Percentiles rank a stretch among this genome's conserved stretches.
These are phyloP conservation scores for Phoma sp. DNA, from an alignment of 2,329 filamentous ascomycete genomes.

Conservation along the genomic window DNA sequence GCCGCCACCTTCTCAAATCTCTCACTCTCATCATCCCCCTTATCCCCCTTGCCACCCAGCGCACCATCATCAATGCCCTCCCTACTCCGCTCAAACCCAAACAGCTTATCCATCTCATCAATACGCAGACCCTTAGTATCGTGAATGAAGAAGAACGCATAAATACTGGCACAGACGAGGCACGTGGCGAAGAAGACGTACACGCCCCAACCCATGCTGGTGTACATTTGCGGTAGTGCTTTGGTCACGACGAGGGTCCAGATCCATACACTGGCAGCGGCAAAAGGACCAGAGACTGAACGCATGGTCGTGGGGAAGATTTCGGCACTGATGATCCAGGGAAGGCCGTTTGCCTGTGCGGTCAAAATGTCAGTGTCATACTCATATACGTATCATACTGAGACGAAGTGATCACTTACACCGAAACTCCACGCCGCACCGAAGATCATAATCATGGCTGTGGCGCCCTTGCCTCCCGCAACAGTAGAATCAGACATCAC, in stretches of 20 bases:
- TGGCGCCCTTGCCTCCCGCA: conserved; percentile 48
- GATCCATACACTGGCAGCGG: conserved; percentile 74
- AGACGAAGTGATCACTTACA: not conserved
- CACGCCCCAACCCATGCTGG: conserved; percentile 53
- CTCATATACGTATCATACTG: too few relatives aligned
- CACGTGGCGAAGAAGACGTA: conserved; percentile 58
- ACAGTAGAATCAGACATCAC: conserved; percentile 41
- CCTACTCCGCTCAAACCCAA: conserved; percentile 47
- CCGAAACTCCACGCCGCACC: conserved; percentile 15
- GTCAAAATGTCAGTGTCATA: not conserved
- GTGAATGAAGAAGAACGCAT: conserved; percentile 49
- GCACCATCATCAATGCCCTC: not conserved
- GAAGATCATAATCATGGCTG: conserved; percentile 51
- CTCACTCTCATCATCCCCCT: conserved; percentile 23
- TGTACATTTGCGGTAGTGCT: conserved; percentile 71
- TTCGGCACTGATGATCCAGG: conserved; percentile 76
- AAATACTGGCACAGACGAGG: conserved; percentile 51
- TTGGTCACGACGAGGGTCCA: conserved; percentile 73
- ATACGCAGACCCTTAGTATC: conserved; percentile 55
- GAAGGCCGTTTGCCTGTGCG: conserved; percentile 63
- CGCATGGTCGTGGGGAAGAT: conserved; percentile 76
- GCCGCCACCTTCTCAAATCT: conserved; percentile 22
- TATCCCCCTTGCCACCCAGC: not conserved
- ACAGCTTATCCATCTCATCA: conserved; percentile 56
- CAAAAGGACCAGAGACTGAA: conserved; percentile 58